A percentile compares a stretch with the other conserved stretches of the same genome.
These are phyloP conservation scores for Microcera coccophila DNA, from an alignment of 2,329 filamentous ascomycete species.

Conservation along the genomic window DNA sequence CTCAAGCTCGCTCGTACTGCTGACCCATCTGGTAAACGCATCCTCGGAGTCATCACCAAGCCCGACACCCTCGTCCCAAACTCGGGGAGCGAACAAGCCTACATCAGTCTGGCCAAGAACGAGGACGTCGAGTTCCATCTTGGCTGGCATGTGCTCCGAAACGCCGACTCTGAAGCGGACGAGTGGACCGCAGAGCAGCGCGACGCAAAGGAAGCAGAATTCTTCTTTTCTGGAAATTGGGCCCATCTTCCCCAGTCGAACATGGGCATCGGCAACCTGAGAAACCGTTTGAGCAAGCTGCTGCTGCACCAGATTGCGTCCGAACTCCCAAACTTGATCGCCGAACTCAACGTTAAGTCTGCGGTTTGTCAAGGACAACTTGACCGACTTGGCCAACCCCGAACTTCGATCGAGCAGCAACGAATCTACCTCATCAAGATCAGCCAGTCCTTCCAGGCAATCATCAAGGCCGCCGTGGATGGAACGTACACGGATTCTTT, in stretches of 20 bases:
- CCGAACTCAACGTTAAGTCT: conserved; percentile 27
- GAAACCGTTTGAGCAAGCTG: conserved; percentile 30
- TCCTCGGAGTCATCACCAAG: conserved; percentile 16
- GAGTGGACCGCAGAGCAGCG: conserved; percentile 17
- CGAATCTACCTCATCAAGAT: conserved; percentile 21
- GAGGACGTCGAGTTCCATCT: conserved; percentile 27
- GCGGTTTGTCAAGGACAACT: conserved; percentile 19
- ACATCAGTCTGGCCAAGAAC: conserved; percentile 30
- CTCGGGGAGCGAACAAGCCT: conserved; percentile 38
- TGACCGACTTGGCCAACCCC: conserved; percentile 20
- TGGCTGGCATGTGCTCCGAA: conserved; percentile 52
- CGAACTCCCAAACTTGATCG: conserved; percentile 26
- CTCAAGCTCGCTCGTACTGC: not conserved
- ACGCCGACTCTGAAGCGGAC: conserved; percentile 33
- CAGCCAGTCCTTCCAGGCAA: conserved; percentile 20
- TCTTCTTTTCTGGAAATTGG: conserved; percentile 29
- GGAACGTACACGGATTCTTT: conserved; percentile 30
- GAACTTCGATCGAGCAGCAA: conserved; percentile 20
- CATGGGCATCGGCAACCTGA: conserved; percentile 29
- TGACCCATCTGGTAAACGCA: conserved; percentile 5
- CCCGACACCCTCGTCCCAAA: conserved; percentile 23
- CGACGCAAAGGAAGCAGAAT: conserved; percentile 27
- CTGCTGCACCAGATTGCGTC: conserved; percentile 23
- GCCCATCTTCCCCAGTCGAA: conserved; percentile 22
- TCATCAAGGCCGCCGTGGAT: conserved; percentile 26